These are phyloP conservation scores for Yamadazyma epiphylla DNA, from an alignment of 1,139 yeast species.

Conservation along the genomic window DNA sequence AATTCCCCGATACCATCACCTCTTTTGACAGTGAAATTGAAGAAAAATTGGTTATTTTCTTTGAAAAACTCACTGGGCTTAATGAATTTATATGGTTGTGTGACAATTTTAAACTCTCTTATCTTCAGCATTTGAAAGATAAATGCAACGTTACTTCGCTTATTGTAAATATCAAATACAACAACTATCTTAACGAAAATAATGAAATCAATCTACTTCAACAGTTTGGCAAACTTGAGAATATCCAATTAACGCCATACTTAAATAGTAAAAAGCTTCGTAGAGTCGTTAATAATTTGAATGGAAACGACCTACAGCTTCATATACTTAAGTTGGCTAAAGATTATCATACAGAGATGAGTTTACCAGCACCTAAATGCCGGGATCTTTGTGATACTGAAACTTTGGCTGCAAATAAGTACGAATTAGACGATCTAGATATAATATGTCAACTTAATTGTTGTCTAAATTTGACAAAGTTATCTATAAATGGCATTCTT, in stretches of 20 bases:
- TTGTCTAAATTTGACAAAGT: conserved; percentile 18
- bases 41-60: conserved; percentile 16
- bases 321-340: too few species aligned
- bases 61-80: conserved; percentile 17
- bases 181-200: conserved; percentile 15
- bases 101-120: conserved; percentile 29
- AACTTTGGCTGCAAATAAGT: too few species aligned
- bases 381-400: conserved; percentile 10
- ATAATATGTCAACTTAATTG: too few species aligned
- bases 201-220: conserved; percentile 7
- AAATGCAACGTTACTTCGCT: conserved; percentile 16
- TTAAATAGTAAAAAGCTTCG: conserved; percentile 16
- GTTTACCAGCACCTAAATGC: too few species aligned
- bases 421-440: too few species aligned
- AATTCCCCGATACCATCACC: conserved; percentile 34
- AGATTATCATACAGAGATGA: too few species aligned
- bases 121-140: conserved; percentile 20
- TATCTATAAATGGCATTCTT: conserved; percentile 25
- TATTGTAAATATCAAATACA: conserved; percentile 22
- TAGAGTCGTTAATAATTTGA: conserved; percentile 8
- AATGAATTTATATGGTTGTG: conserved; percentile 30
- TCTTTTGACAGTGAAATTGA: conserved; percentile 25
- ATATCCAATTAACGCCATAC: conserved; percentile 29
- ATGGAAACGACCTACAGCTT: too few species aligned
- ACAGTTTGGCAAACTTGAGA: conserved; percentile 20